Percentiles rank a stretch among this genome's conserved stretches.
Conservation (phyloP, 2,329 filamentous ascomycete species). For the Parasarocladium wereldwijsianum region DNA sequence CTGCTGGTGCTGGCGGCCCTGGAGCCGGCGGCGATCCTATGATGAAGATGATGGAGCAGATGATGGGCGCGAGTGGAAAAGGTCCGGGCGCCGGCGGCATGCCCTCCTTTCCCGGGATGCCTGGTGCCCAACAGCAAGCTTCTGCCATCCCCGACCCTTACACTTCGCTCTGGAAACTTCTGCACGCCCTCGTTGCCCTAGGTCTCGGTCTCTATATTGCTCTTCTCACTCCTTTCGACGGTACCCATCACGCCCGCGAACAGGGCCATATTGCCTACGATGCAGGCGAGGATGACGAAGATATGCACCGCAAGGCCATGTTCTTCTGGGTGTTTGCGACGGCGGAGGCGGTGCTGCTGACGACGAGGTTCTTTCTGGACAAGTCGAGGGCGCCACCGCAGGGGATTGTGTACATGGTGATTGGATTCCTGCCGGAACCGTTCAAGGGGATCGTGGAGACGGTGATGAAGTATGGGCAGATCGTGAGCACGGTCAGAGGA, state of each 20-base stretch:
- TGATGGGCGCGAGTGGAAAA: constrained; percentile 36
- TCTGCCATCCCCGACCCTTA: constrained; percentile 19
- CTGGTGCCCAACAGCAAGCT: constrained; percentile 21
- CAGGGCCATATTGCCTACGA: constrained; percentile 15
- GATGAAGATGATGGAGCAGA: constrained; percentile 60
- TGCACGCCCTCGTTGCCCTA: constrained; percentile 60
- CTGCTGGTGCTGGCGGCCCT: constrained; percentile 9
- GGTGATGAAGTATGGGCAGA: constrained; percentile 50
- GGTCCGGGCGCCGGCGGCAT: constrained; percentile 18
- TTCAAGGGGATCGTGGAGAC: constrained; percentile 47
- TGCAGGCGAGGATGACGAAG: constrained; percentile 13
- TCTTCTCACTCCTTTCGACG: constrained; percentile 52
- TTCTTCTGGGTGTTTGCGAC: constrained; percentile 77
- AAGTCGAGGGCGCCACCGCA: constrained; percentile 39
- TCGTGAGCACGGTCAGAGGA: constrained; percentile 54
- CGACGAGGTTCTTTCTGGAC: constrained; percentile 56
- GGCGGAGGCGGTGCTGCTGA: constrained; percentile 58
- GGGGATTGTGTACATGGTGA: constrained; percentile 49
- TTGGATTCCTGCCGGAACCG: constrained; percentile 51
- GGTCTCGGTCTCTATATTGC: constrained; percentile 57
- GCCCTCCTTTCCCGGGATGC: constrained; percentile 27
- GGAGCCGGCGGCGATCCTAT: constrained; percentile 19
- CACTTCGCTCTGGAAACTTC: constrained; percentile 50
- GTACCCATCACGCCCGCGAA: constrained; percentile 46
- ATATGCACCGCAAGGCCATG: constrained; percentile 17